Conservation (phyloP, 306 rosid genomes). For the Astragalus glycyphyllos region DNA sequence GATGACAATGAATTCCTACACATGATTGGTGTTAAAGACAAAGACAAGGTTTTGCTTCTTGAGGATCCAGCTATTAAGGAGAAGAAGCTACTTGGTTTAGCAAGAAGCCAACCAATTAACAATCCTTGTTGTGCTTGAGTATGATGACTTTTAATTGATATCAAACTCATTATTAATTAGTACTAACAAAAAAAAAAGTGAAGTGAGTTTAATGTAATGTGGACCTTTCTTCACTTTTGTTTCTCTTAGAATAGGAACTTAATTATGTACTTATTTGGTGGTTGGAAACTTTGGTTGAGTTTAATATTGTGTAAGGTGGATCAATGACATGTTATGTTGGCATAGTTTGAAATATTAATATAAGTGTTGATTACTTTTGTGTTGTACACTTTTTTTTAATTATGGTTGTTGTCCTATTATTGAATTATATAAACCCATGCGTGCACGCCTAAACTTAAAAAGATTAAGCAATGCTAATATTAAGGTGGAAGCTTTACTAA, state of each 20-base stretch:
- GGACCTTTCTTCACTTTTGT: conserved; percentile 46
- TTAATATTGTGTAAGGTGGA: conserved; percentile 44
- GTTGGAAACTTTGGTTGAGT: conserved; percentile 28
- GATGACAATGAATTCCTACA: conserved; percentile 82
- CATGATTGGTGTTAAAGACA: conserved; percentile 94
- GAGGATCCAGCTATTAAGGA: conserved; percentile 93
- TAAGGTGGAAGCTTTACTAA: conserved; percentile 28
- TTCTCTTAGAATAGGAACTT: conserved; percentile 46
- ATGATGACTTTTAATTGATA: background rate
- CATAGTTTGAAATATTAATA: conserved; percentile 28
- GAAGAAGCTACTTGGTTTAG: conserved; percentile 67
- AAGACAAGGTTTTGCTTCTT: conserved; percentile 82
- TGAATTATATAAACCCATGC: conserved; percentile 43
- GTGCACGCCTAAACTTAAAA: conserved; percentile 48
- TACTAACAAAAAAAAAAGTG: conserved; percentile 46
- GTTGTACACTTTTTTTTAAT: background rate
- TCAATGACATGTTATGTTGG: conserved; percentile 41
- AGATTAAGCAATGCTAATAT: background rate
- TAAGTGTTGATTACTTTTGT: conserved; percentile 28
- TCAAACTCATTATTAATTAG: conserved; percentile 29
- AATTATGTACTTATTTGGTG: conserved; percentile 39
- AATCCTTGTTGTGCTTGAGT: conserved; percentile 55
- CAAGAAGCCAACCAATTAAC: conserved; percentile 45
- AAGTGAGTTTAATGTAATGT: conserved; percentile 33
- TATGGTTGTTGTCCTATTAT: conserved; percentile 17